Base-by-base conservation (phyloP, 352 stramenopile genomes). In the Nothophytophthora sp. region DNA sequence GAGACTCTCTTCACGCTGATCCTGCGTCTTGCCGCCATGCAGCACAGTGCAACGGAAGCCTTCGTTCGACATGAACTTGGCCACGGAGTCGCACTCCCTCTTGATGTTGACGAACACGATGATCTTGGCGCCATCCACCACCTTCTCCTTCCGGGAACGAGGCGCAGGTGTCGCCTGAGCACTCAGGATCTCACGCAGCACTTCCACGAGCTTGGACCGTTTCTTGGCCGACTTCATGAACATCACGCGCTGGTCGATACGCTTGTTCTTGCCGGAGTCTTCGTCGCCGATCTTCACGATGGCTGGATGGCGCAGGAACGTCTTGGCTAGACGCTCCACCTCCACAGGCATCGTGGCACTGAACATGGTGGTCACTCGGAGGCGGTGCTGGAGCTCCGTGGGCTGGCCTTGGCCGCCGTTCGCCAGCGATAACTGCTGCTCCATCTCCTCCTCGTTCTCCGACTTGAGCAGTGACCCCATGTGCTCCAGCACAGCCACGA, bases 41-140 rank as follows among this genome's bases (percentile, higher is more conserved):
- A 99, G 70, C n/a, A 98, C 96, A 1, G 96, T 97, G 57, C 77
- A 86, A 12, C 81, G 73, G 55, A 97, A 95, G 24, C 96, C 95
- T 34, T 86, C 74, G 27, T 71, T 88, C 38, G 97, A 94, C 16
- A 99, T 72, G 50, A 96, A 86, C 42, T 96, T 91, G 18, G 76
- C 88, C n/a, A 99, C 86, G n/a, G 88, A 72, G 62, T 99, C 97
- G 43, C 93, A 97, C 55, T 96, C 86, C 63, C 98, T 98, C 86
- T 99, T 99, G 60, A 98, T 94, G 73, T 99, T 99, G 50, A 99
- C 97, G 72, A 99, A 99, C n/a, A 99, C 95, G 50, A 99, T 99
- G 35, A 98, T 87, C 76, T 99, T 98, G 23, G 96, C 79, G 2
- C 86, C 72, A 19, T 96, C 82, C 2, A 81, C 70, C 5, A 75